These are phyloP conservation scores for Athelia psychrophila DNA, from an alignment of 1,284 basidiomycete genomes.

Conservation along the genomic window DNA sequence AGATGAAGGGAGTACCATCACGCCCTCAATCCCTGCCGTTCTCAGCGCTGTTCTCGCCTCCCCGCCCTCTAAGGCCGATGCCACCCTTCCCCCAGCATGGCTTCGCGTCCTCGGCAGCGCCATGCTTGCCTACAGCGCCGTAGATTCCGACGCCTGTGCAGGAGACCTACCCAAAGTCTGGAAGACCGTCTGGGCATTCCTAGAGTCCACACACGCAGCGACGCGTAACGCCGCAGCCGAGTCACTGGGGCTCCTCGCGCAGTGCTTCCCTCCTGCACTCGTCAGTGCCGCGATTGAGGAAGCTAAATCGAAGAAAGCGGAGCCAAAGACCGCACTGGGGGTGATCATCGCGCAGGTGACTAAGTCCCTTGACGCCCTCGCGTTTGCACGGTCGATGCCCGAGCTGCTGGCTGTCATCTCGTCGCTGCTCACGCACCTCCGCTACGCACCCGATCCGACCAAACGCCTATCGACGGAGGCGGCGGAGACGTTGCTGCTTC, in stretches of 20 bases:
- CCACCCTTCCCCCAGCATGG: constrained; percentile 68
- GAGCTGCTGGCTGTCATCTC: constrained; percentile 65
- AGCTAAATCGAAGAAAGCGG: constrained; percentile 28
- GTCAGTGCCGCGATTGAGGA: constrained; percentile 52
- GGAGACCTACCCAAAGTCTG: constrained; percentile 66
- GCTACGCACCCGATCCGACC: constrained; percentile 41
- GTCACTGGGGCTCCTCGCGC: constrained; percentile 60
- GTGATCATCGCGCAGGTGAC: constrained; percentile 61
- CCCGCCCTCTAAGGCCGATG: constrained; percentile 66
- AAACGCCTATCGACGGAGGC: constrained; percentile 54
- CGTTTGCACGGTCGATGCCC: constrained; percentile 68
- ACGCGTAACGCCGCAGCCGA: constrained; percentile 64
- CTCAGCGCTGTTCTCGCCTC: constrained; percentile 74
- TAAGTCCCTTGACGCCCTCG: constrained; percentile 68
- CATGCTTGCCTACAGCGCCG: constrained; percentile 56
- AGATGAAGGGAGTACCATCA: constrained; percentile 40
- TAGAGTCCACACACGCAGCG: constrained; percentile 57
- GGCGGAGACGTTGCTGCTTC: constrained; percentile 71
- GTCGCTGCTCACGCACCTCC: constrained; percentile 49
- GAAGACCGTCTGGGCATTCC: constrained; percentile 73
- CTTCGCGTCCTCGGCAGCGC: constrained; percentile 67
- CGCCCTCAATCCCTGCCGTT: constrained; percentile 64
- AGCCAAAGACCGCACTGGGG: constrained; percentile 54
- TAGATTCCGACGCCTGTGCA: constrained; percentile 46
- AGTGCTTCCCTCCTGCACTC: constrained; percentile 68